These are phyloP conservation scores for Coccinonectria pachysandricola DNA, from an alignment of 2,329 filamentous ascomycete genomes.

Conservation along the genomic window DNA sequence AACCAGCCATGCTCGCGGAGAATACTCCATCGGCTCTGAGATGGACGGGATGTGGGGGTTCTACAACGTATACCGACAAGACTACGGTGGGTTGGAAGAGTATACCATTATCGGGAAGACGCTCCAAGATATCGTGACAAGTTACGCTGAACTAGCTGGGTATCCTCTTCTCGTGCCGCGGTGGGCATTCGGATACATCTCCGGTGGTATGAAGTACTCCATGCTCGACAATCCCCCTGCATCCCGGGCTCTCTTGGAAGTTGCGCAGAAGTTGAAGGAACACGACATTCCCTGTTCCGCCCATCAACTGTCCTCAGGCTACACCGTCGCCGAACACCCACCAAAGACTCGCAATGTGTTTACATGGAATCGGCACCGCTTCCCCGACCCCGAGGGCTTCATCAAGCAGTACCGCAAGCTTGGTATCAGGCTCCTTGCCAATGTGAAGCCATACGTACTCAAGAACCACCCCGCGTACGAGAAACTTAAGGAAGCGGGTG, in stretches of 20 bases:
- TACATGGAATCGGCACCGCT: conserved; percentile 59
- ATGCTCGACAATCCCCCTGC: conserved; percentile 40
- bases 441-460: conserved; percentile 64
- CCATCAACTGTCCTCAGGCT: conserved; percentile 64
- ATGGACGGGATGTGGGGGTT: conserved; percentile 68
- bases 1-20: conserved; percentile 52
- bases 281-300: conserved; percentile 61
- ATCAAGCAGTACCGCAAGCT: conserved; percentile 50
- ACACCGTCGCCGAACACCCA: conserved; percentile 55
- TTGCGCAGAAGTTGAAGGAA: conserved; percentile 49
- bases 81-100: conserved; percentile 61
- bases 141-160: conserved; percentile 58
- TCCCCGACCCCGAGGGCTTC: conserved; percentile 57
- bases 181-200: conserved; percentile 65
- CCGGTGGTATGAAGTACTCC: conserved; percentile 49
- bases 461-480: conserved; percentile 56
- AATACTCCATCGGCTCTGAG: conserved; percentile 58
- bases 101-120: conserved; percentile 59
- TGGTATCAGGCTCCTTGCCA: conserved; percentile 58
- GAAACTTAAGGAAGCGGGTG: conserved; percentile 45
- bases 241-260: conserved; percentile 49
- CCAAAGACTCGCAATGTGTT: conserved; percentile 62
- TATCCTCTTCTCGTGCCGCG: conserved; percentile 58
- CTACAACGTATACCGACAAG: conserved; percentile 65
- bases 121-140: conserved; percentile 52